These are phyloP conservation scores for Psidium friedrichsthalianum DNA, from an alignment of 345 rosid genomes.

Conservation along the genomic window DNA sequence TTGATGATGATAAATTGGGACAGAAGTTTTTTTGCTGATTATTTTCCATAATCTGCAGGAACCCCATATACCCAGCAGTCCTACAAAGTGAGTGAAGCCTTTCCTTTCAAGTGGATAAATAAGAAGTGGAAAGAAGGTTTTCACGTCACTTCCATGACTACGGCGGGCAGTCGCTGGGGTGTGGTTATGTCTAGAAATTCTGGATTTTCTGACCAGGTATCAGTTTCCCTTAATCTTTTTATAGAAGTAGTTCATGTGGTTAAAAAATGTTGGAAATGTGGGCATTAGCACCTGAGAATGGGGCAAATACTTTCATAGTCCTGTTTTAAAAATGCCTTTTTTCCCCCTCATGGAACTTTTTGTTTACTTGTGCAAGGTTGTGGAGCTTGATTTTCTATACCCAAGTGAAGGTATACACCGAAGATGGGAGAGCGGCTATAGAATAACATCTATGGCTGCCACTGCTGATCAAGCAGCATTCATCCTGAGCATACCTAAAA, in stretches of 20 bases:
- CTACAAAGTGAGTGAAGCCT: slow-evolving; percentile 95
- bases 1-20: background rate
- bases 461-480: slow-evolving; percentile 91
- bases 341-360: background rate
- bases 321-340: background rate
- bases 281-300: background rate
- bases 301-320: background rate
- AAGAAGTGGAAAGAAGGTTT: slow-evolving; percentile 99
- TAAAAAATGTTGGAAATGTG: background rate
- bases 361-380: slow-evolving; percentile 42
- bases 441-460: slow-evolving; percentile 93
- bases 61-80: slow-evolving; percentile 96
- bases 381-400: slow-evolving; percentile 89
- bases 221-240: background rate
- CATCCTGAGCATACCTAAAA: slow-evolving; percentile 75
- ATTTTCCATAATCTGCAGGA: slow-evolving; percentile 32
- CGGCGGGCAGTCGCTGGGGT: slow-evolving; percentile 91
- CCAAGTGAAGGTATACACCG: slow-evolving; percentile 95
- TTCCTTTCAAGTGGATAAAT: slow-evolving; percentile 96
- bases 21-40: background rate
- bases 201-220: slow-evolving; percentile 82
- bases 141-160: slow-evolving; percentile 95
- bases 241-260: background rate
- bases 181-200: slow-evolving; percentile 94
- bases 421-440: slow-evolving; percentile 85